These are phyloP conservation scores for Ogataea saltuana DNA, from an alignment of 805 yeast species.

Conservation along the genomic window DNA sequence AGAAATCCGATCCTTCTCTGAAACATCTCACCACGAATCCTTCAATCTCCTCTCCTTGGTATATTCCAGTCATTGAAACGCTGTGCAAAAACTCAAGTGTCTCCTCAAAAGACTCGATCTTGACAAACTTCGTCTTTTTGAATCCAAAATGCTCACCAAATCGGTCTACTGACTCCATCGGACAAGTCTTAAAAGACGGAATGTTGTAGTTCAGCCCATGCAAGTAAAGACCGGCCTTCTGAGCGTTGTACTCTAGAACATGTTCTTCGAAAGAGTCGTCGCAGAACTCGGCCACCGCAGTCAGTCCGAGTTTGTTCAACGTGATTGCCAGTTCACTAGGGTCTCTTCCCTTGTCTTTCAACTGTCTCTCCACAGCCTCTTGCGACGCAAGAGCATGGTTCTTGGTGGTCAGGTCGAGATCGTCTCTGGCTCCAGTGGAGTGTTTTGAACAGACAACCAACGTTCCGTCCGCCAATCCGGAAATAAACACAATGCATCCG, in stretches of 20 bases:
- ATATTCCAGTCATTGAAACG: constrained; percentile 67
- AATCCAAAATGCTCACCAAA: constrained; percentile 77
- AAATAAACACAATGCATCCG: constrained; percentile 86
- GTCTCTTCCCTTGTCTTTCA: constrained; percentile 42
- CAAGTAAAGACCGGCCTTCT: constrained; percentile 77
- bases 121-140: constrained; percentile 51
- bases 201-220: constrained; percentile 84
- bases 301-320: constrained; percentile 53
- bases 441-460: constrained; percentile 89
- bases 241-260: constrained; percentile 68
- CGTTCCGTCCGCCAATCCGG: constrained; percentile 75
- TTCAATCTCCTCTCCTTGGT: constrained; percentile 73
- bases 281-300: constrained; percentile 92
- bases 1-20: constrained; percentile 46
- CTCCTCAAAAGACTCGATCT: constrained; percentile 38
- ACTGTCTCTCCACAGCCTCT: constrained; percentile 52
- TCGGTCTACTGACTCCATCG: constrained; percentile 56
- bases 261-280: constrained; percentile 95
- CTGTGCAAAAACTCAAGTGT: constrained; percentile 54
- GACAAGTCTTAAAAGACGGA: constrained; percentile 61
- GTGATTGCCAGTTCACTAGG: constrained; percentile 53
- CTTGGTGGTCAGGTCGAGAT: constrained; percentile 35
- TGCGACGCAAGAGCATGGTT: constrained; percentile 82
- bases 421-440: constrained; percentile 65
- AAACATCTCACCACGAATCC: constrained; percentile 89